Conservation (phyloP, 352 stramenopile genomes). For the Phytopythium boreale region DNA sequence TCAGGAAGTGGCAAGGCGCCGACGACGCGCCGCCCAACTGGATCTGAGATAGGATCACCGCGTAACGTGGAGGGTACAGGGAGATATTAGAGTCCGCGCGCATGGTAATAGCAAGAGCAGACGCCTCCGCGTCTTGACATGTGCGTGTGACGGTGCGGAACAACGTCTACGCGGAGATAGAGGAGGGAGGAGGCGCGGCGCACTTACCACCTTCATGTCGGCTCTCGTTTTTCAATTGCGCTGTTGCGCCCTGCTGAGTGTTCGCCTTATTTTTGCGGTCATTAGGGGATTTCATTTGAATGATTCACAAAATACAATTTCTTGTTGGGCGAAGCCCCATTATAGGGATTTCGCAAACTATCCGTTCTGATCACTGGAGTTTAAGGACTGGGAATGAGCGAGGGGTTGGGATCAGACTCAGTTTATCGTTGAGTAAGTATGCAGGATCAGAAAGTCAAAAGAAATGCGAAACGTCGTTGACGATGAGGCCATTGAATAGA, state of each 20-base stretch:
- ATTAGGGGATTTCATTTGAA: neutral
- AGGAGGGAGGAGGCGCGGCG: neutral
- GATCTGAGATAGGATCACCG: slow-evolving; percentile 37
- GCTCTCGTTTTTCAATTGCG: no score
- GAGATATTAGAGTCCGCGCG: neutral
- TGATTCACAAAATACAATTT: no score
- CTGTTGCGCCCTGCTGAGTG: no score
- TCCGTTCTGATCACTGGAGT: neutral
- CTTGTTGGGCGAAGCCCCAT: no score
- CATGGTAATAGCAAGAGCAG: neutral
- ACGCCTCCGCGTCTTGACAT: neutral
- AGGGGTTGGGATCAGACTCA: neutral
- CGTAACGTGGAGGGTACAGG: neutral
- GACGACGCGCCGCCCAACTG: slow-evolving; percentile 68
- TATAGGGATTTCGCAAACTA: no score
- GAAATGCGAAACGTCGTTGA: no score
- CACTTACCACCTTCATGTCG: slow-evolving; percentile 5
- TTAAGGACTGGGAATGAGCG: neutral
- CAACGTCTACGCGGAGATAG: neutral
- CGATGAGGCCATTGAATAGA: no score
- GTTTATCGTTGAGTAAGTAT: neutral
- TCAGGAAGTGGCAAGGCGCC: slow-evolving; percentile 77
- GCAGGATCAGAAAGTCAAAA: no score
- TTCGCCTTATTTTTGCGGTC: neutral
- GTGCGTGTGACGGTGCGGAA: neutral